Evolutionary conservation across 2,329 filamentous ascomycete genomes (phyloP).

Genomic region (Hymenoscyphus albidus): DNA sequence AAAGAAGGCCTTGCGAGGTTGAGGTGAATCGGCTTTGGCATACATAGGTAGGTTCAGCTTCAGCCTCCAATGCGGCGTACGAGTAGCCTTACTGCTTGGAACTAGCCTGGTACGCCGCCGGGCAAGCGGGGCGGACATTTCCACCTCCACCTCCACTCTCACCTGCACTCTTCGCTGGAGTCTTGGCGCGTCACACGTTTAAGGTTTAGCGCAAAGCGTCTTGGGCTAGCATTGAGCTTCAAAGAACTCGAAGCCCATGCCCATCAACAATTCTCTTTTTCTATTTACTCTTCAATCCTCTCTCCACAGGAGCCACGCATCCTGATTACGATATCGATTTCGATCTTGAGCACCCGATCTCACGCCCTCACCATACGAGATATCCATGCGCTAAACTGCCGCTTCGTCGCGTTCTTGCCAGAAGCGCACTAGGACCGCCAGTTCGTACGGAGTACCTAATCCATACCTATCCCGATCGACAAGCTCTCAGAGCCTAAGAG

Average conservation of each 20-base stretch:
- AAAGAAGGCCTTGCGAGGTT: neutral
- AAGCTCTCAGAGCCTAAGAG: neutral
- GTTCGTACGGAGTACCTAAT: neutral
- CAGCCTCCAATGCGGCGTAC: no score
- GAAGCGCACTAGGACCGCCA: neutral
- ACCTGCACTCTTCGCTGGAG: neutral
- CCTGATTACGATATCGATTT: neutral
- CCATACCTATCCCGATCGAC: slow-evolving; percentile 9
- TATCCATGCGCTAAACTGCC: slow-evolving; percentile 9
- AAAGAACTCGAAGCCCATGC: slow-evolving; percentile 8
- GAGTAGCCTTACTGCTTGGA: no score
- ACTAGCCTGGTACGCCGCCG: no score
- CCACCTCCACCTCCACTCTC: no score
- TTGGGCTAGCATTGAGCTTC: slow-evolving; percentile 3
- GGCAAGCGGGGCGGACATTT: no score
- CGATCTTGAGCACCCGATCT: neutral
- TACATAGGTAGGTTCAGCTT: no score
- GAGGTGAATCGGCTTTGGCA: neutral
- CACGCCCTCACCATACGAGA: neutral
- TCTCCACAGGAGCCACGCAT: neutral
- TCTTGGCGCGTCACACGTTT: neutral
- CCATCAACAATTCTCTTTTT: slow-evolving; percentile 1
- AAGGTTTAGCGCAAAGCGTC: neutral
- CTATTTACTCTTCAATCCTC: neutral
- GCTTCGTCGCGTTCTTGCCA: neutral